Base-by-base conservation (phyloP, 1,139 yeast species). In the Suhomyces bokatorum region DNA sequence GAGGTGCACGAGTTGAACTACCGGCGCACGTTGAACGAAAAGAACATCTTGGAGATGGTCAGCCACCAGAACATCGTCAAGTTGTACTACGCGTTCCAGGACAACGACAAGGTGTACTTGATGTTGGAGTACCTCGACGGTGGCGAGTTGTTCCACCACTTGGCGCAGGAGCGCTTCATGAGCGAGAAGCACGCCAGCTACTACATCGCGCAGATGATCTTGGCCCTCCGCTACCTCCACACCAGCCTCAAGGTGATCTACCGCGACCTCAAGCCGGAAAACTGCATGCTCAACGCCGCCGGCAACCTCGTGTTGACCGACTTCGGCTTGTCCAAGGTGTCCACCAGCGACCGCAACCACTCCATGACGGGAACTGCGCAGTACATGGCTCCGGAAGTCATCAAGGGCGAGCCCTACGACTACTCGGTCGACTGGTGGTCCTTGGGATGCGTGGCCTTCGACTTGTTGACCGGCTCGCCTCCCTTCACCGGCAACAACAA, bases 391-490 rank as follows among this genome's bases (percentile, higher is more conserved):
- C 99, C 99, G 1, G 98, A 93, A 62, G 87, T 93, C 28, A 67
- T 93, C 24, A 80, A 80, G 42, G 97, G 97, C 22, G 81, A 85
- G 51, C 83, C 85, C n/a, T 93, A 93, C 60, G 93, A 90, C 52
- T 84, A 79, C 52, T 77, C 83, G 9, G 97, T 95, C 10, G 99
- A 93, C 62, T 93, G 97, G 96, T 93, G 98, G 95, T 89, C 97
- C 0, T 71, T 93, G 27, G 98, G 99, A 0, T 89, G 97, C 53
- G 88, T 93, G 7, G 78, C 89, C 27, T 89, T 73, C 62, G 98
- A 93, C 63, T 75, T 93, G 70, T 70, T 93, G 35, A 87, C 96
- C 0, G 98, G 99, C 0, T 78, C 85, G 39, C 98, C 99, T 1
- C 99, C 99, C 2, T 91, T 89, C 62, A 87, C 96, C 0, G 99